Base-by-base conservation (phyloP, 768 basidiomycete genomes). In the Lyophyllum decastes region DNA sequence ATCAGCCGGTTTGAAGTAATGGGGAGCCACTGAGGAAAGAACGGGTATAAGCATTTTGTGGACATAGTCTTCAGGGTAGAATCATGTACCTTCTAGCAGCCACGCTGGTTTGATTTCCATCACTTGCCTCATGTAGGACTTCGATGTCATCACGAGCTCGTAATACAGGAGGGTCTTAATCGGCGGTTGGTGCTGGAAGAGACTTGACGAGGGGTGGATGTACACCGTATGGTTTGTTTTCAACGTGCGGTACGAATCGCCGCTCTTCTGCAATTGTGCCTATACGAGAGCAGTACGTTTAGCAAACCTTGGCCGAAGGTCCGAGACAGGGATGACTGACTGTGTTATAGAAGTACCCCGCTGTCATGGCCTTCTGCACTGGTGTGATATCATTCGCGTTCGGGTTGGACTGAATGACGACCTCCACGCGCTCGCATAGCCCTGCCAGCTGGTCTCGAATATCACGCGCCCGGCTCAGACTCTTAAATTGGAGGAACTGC, bases 41-140 rank as follows among this genome's bases (percentile, higher is more conserved):
- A 55, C 56, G 43, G 11, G 44, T 47, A 61, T 21, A 58, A 54
- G 49, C 26, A 55, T 49, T 49, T 30, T 49, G 57, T 40, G 19
- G 49, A 49, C 24, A 27, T 16, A 19, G n/a, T 38, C 30, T 10
- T 14, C 34, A 25, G 70, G 21, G 16, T 24, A 30, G 35, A 11
- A 21, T 41, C 19, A 76, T 85, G 54, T 54, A 88, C 92, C 90
- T 82, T 98, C 96, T 43, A 97, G 72, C 30, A 98, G 71, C 97
- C 97, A 98, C 24, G 85, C 70, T 4, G 96, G 92, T 70, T 98
- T 98, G 69, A 98, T 98, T 66, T 98, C 97, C 95, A 98, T 98
- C 38, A 95, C 83, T 80, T 98, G 95, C 60, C 92, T 89, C 84
- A 98, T 90, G 68, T 97, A 99, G 30, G 97, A 98, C 74, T 98